Percentiles rank a stretch among this genome's conserved stretches.
phyloP scores from a whole-genome alignment of 1,284 basidiomycete species.

The Takashimella tepidaria region DNA sequence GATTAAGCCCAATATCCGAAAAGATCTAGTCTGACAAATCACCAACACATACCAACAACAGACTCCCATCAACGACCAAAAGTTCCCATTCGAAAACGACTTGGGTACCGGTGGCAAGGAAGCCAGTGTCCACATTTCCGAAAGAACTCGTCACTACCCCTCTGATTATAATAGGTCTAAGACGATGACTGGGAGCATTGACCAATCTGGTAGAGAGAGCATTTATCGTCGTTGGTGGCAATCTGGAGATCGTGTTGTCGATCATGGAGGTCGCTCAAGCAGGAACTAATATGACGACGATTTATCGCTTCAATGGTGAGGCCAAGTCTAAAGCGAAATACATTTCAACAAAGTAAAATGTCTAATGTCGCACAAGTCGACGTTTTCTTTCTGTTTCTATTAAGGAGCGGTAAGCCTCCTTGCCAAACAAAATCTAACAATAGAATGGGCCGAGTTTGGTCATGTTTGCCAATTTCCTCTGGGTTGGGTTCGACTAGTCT shows the following conservation, averaged over 20 bases:
- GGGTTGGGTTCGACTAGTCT: neutral
- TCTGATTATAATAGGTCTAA: too few species aligned
- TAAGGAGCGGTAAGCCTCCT: conserved; percentile 26
- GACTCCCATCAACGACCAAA: too few species aligned
- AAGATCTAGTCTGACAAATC: too few species aligned
- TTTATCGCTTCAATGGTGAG: conserved; percentile 26
- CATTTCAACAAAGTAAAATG: conserved; percentile 25
- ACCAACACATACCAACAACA: too few species aligned
- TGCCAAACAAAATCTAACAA: conserved; percentile 27
- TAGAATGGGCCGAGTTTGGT: conserved; percentile 36
- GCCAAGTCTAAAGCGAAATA: conserved; percentile 28
- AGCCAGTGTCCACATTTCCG: too few species aligned
- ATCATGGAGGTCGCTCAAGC: conserved; percentile 34
- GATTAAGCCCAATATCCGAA: too few species aligned
- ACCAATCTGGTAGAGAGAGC: conserved; percentile 14
- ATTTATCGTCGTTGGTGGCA: conserved; percentile 37
- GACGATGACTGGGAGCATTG: neutral
- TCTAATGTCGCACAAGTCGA: neutral
- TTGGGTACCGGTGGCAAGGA: too few species aligned
- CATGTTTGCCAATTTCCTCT: conserved; percentile 26
- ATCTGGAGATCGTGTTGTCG: conserved; percentile 11
- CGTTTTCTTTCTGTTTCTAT: neutral
- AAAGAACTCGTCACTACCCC: too few species aligned
- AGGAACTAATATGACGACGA: conserved; percentile 34
- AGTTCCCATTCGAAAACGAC: too few species aligned